A percentile compares a stretch with the other conserved stretches of the same genome.
These are phyloP conservation scores for Secale cereale DNA, from an alignment of 176 grass and related monocot genomes.

Conservation along the genomic window DNA sequence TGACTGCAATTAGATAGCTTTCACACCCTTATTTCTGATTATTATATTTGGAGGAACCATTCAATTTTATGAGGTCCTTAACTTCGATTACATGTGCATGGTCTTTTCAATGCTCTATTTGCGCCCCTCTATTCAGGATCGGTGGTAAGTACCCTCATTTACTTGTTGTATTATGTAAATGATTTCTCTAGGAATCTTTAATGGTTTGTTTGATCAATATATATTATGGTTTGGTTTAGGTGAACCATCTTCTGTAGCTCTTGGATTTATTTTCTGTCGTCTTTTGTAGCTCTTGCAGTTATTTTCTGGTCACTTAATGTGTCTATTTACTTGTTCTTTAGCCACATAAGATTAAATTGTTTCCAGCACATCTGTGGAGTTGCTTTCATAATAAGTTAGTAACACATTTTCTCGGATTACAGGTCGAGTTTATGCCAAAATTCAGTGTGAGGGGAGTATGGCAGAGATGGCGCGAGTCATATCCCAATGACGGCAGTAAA, in stretches of 20 bases:
- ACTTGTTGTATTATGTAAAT: slow-evolving; percentile 18
- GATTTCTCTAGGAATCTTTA: background rate
- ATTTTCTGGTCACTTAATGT: slow-evolving; percentile 16
- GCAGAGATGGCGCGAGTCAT: slow-evolving; percentile 93
- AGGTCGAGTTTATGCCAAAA: slow-evolving; percentile 96
- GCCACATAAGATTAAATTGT: background rate
- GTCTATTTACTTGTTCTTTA: slow-evolving; percentile 20
- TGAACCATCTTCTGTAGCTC: background rate
- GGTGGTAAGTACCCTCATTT: slow-evolving; percentile 50
- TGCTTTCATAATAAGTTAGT: slow-evolving; percentile 25
- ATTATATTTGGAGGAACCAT: slow-evolving; percentile 3
- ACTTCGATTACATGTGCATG: slow-evolving; percentile 90
- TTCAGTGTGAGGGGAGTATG: slow-evolving; percentile 93
- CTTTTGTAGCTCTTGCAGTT: slow-evolving; percentile 12
- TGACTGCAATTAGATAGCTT: background rate
- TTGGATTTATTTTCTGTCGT: background rate
- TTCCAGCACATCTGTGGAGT: background rate
- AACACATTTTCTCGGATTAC: slow-evolving; percentile 31
- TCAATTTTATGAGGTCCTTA: slow-evolving; percentile 58
- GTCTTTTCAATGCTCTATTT: slow-evolving; percentile 94
- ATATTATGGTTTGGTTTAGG: slow-evolving; percentile 2
- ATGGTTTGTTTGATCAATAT: background rate
- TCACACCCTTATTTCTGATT: background rate
- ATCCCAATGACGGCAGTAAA: slow-evolving; percentile 55
- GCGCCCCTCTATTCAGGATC: slow-evolving; percentile 93